Conservation (phyloP, 176 grass and related monocot species). For the Phoenix dactylifera region DNA sequence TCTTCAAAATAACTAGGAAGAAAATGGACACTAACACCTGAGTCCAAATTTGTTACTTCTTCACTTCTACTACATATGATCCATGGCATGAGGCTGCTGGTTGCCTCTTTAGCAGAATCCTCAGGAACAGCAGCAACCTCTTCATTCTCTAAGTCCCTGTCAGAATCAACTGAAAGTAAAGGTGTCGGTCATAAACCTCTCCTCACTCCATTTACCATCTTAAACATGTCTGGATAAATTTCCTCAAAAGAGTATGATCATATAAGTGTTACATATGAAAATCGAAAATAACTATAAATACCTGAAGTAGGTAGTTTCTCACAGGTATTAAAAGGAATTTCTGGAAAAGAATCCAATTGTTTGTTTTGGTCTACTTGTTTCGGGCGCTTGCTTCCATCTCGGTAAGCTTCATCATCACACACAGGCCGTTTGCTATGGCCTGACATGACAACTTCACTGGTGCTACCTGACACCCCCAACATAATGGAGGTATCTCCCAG, state of each 20-base stretch:
- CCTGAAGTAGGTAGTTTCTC: slow-evolving; percentile 33
- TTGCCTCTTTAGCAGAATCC: slow-evolving; percentile 9
- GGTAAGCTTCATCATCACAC: slow-evolving; percentile 41
- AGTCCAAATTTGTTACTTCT: slow-evolving; percentile 23
- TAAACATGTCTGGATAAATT: no score
- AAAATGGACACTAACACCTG: slow-evolving; percentile 34
- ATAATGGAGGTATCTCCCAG: slow-evolving; percentile 18
- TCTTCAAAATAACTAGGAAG: slow-evolving; percentile 52
- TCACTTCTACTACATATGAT: neutral
- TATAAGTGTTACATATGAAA: neutral
- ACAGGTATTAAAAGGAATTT: neutral
- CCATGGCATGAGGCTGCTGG: slow-evolving; percentile 6
- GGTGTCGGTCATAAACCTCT: no score
- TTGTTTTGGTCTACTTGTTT: slow-evolving; percentile 42
- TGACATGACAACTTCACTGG: slow-evolving; percentile 9
- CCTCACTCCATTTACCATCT: no score
- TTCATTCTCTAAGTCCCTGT: neutral
- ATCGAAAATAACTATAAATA: slow-evolving; percentile 29
- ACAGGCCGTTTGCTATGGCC: slow-evolving; percentile 46
- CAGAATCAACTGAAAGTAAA: neutral
- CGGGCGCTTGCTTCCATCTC: slow-evolving; percentile 45
- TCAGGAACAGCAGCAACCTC: slow-evolving; percentile 6
- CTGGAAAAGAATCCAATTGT: slow-evolving; percentile 21
- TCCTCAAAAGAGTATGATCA: neutral
- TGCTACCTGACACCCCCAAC: slow-evolving; percentile 6